Conservation (phyloP, 306 rosid species). For the Cyclanthera cordifolia region DNA sequence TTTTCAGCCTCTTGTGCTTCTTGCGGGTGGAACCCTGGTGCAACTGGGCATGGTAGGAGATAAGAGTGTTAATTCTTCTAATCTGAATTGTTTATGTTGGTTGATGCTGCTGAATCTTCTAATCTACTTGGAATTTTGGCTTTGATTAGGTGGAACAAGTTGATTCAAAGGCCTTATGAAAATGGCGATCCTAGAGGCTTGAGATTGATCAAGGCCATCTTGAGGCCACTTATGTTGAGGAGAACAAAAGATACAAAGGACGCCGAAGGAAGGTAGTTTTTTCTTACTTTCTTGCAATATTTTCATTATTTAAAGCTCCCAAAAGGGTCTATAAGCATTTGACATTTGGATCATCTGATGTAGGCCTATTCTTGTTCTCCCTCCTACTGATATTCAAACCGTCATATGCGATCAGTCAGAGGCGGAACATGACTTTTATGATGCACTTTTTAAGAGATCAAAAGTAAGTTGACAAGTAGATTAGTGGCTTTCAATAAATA, state of each 20-base stretch:
- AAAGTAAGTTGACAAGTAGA: conserved; percentile 33
- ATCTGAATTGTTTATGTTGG: not conserved
- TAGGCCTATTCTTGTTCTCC: conserved; percentile 76
- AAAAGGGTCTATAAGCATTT: not conserved
- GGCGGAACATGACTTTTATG: conserved; percentile 65
- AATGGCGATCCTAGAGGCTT: conserved; percentile 55
- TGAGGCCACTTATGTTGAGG: conserved; percentile 69
- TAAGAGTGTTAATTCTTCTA: not conserved
- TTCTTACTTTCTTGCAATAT: not conserved
- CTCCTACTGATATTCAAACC: conserved; percentile 56
- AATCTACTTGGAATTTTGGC: not conserved
- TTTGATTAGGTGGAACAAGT: conserved; percentile 54
- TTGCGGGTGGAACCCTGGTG: conserved; percentile 90
- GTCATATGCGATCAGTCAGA: conserved; percentile 67
- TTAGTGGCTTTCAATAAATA: not conserved
- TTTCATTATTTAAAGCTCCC: conserved; percentile 4
- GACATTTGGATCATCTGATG: conserved; percentile 14
- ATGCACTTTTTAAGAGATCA: conserved; percentile 62
- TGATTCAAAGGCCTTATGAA: conserved; percentile 72
- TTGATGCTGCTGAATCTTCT: not conserved
- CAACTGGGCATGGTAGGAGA: conserved; percentile 64
- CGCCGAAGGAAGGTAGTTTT: conserved; percentile 51
- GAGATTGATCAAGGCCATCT: conserved; percentile 59
- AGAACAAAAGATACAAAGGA: conserved; percentile 77
- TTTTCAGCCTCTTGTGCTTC: conserved; percentile 67